Conservation (phyloP, 2,329 filamentous ascomycete genomes). For the Dothideomycetidae sp. region DNA sequence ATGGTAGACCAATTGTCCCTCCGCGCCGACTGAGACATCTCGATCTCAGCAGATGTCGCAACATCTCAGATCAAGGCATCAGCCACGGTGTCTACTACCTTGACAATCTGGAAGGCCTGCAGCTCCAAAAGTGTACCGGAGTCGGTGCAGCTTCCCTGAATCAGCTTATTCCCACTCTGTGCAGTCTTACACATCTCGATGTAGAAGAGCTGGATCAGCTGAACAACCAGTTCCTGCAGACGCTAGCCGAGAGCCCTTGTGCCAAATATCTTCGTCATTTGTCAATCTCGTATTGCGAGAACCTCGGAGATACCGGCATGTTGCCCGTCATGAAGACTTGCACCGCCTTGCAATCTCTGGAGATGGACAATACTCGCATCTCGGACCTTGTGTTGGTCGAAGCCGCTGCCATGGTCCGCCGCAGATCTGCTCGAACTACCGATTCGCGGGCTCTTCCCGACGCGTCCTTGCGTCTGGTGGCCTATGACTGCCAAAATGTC, state of each 20-base stretch:
- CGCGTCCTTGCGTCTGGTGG: conserved; percentile 59
- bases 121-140: conserved; percentile 62
- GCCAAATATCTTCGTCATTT: conserved; percentile 60
- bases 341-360: conserved; percentile 51
- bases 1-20: conserved; percentile 59
- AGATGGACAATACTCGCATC: conserved; percentile 87
- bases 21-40: conserved; percentile 68
- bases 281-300: conserved; percentile 81
- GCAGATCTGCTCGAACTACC: conserved; percentile 29
- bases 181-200: conserved; percentile 71
- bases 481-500: conserved; percentile 84
- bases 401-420: conserved; percentile 64
- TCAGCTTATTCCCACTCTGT: conserved; percentile 58
- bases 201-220: conserved; percentile 71
- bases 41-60: conserved; percentile 65
- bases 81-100: conserved; percentile 57
- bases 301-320: conserved; percentile 69
- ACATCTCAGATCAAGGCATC: conserved; percentile 60
- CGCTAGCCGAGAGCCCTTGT: conserved; percentile 64
- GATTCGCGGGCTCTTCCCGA: conserved; percentile 25
- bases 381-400: conserved; percentile 77
- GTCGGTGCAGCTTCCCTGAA: conserved; percentile 61
- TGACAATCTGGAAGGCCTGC: conserved; percentile 67
- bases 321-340: conserved; percentile 68
- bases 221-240: conserved; percentile 60